phyloP scores from a whole-genome alignment of 176 grass and related monocot species.

The Coix lacrymajobi region DNA sequence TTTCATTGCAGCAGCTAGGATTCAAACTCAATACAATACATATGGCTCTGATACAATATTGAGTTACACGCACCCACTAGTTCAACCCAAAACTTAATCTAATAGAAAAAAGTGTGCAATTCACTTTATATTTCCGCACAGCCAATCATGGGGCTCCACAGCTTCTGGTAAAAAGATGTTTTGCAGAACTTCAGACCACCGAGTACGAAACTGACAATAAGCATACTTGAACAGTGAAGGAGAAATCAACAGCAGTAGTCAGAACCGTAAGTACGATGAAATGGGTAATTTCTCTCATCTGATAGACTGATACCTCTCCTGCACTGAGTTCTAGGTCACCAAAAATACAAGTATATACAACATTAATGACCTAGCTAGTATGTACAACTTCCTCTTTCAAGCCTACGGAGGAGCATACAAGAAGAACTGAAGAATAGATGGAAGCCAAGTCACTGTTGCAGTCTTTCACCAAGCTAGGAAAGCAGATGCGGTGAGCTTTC shows the following conservation, averaged over 20 bases:
- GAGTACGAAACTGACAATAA: not conserved
- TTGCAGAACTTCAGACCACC: not conserved
- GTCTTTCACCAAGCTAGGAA: not conserved
- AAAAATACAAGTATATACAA: conserved; percentile 23
- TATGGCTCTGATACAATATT: not conserved
- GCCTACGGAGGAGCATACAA: not conserved
- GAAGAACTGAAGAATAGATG: not conserved
- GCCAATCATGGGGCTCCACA: not conserved
- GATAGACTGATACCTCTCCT: not conserved
- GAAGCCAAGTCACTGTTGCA: not conserved
- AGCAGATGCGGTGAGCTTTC: conserved; percentile 43
- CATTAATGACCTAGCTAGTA: conserved; percentile 38
- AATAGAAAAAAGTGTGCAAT: not conserved
- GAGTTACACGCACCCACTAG: not conserved
- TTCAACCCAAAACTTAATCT: not conserved
- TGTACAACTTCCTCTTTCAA: conserved; percentile 33
- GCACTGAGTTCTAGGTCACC: not conserved
- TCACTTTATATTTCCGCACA: not conserved
- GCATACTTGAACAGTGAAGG: not conserved
- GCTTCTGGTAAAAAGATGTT: not conserved
- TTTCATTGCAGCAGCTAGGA: rapidly evolving
- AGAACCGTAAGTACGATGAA: not conserved
- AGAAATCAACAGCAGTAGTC: not conserved
- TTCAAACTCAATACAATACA: not conserved
- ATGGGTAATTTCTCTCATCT: not conserved